Evolutionary conservation across 2,329 filamentous ascomycete species (phyloP).

Genomic region (Orbilia javanica): DNA sequence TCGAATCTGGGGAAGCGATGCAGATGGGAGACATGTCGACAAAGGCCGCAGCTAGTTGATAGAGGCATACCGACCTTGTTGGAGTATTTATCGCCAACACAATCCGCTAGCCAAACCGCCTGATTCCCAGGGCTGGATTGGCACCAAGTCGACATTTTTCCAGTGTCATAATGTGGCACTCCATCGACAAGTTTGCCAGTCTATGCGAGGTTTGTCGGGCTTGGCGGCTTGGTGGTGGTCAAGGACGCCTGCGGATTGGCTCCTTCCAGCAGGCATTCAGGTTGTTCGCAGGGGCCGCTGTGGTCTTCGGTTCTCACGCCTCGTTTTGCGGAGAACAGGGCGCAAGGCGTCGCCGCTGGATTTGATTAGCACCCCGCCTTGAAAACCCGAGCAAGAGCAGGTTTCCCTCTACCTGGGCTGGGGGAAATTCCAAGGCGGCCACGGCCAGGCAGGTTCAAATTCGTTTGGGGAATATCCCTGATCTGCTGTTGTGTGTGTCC

Average conservation of each 20-base stretch:
- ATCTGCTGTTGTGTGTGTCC: conserved; percentile 1
- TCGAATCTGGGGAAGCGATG: conserved; percentile 22
- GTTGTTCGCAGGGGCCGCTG: neutral
- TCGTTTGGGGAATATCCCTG: neutral
- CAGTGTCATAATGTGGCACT: conserved; percentile 40
- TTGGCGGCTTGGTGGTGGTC: conserved; percentile 51
- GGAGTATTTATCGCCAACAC: conserved; percentile 4
- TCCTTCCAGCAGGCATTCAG: conserved; percentile 23
- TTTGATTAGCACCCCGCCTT: conserved; percentile 44
- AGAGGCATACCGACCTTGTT: conserved; percentile 10
- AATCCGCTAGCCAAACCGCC: neutral
- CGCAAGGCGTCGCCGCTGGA: conserved; percentile 38
- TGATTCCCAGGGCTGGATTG: conserved; percentile 35
- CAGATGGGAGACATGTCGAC: conserved; percentile 7
- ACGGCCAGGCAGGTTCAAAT: neutral
- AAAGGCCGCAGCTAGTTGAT: neutral
- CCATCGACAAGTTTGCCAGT: conserved; percentile 39
- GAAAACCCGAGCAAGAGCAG: conserved; percentile 29
- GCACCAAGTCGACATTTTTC: conserved; percentile 11
- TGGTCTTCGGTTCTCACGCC: conserved; percentile 23
- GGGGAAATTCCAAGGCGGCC: conserved; percentile 15
- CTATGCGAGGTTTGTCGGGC: conserved; percentile 55
- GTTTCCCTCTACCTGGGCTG: conserved; percentile 12
- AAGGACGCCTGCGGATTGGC: conserved; percentile 33
- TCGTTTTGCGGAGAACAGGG: conserved; percentile 52